Base-by-base conservation (phyloP, 208 protist species). In the Novymonas esmeraldas region DNA sequence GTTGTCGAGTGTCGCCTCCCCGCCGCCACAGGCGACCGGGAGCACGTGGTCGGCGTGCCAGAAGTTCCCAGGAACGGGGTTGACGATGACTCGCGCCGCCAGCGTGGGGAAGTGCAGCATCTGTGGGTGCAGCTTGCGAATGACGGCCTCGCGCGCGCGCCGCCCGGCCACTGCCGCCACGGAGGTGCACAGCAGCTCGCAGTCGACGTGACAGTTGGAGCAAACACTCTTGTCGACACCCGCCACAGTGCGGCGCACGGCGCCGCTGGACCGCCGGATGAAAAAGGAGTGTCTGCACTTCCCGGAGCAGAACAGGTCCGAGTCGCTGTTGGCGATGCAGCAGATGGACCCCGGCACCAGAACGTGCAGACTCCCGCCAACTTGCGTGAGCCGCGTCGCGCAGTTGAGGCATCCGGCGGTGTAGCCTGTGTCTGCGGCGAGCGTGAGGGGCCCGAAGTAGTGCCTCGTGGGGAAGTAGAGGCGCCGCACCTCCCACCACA, bases 1-100 rank as follows among this genome's bases (percentile, higher is more conserved):
- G 63, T 95, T 95, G 31, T 81, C 78, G 14, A 93, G 71, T 29
- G 57, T 66, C 13, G 85, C 68, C 59, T 86, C 65, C 11, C 89
- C 89, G 14, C 85, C 89, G 6, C 89, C 89, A 22, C 78, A 71
- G 54, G 56, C 69, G 22, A 95, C 89, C 2, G 89, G 82, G 3
- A 87, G 64, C 7, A 95, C 71, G 58, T 95, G 89, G 69, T 95
- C 89, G 0, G 84, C 89, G 42, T 95, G 84, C 89, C 89, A 95
- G 20, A 79, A 74, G 62, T 86, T 83, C n/a, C 89, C 89, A 38
- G 84, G 64, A 38, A 82, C 61, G 10, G 86, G 89, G 55, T 79
- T 70, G 18, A 73, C 61, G 50, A 95, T 36, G 16, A 90, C 60
- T 31, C 66, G 63, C 31, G 71, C 77, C 60, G 71, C 80, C 14